Evolutionary conservation across 1,139 yeast species (phyloP).

Genomic region (Candida sojae): DNA sequence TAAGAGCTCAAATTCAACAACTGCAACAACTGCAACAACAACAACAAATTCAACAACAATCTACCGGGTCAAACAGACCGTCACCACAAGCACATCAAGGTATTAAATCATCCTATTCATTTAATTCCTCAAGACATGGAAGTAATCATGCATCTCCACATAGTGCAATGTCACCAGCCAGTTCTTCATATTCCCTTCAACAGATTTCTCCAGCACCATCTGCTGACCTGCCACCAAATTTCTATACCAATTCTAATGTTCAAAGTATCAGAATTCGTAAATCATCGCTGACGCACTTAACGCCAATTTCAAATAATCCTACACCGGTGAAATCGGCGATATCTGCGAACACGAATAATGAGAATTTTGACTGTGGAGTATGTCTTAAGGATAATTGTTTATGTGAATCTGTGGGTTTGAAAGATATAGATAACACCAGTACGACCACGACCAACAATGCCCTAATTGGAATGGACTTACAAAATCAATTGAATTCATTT

Average conservation of each 20-base stretch:
- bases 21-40: constrained; percentile 5
- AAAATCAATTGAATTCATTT: constrained; percentile 40
- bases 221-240: constrained; percentile 43
- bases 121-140: neutral
- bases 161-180: constrained; percentile 30
- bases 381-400: constrained; percentile 71
- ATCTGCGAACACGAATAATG: constrained; percentile 6
- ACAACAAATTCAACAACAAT: constrained; percentile 6
- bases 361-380: constrained; percentile 57
- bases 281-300: constrained; percentile 10
- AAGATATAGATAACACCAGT: constrained; percentile 18
- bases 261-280: constrained; percentile 2
- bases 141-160: constrained; percentile 15
- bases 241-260: neutral
- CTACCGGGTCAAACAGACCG: neutral
- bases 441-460: neutral
- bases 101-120: constrained; percentile 6
- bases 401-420: constrained; percentile 67
- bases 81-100: constrained; percentile 6
- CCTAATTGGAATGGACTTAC: constrained; percentile 17
- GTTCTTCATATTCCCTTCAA: constrained; percentile 40
- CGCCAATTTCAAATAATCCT: constrained; percentile 18
- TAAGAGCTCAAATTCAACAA: constrained; percentile 6
- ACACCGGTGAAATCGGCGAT: constrained; percentile 2
- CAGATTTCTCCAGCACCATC: constrained; percentile 60